A percentile compares a stretch with the other conserved stretches of the same genome.
phyloP scores from a whole-genome alignment of 352 stramenopile species.

The Globisporangium cederbergense region DNA sequence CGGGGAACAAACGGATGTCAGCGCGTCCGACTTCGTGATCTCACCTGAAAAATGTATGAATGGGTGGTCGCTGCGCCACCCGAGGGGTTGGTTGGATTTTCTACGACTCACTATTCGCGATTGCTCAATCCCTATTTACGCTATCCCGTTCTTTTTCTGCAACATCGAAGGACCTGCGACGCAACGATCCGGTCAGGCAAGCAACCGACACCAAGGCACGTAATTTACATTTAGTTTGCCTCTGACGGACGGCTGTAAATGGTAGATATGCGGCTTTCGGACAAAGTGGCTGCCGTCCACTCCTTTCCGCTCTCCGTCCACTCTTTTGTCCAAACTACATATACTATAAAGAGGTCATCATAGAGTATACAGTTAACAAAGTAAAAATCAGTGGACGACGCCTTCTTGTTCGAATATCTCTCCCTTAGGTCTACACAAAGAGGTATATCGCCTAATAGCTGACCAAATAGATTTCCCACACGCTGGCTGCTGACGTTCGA shows the following conservation, averaged over 20 bases:
- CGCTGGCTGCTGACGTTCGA: not conserved
- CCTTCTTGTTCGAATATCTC: not conserved
- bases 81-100: not conserved
- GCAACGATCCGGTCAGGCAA: not conserved
- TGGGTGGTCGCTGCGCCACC: not conserved
- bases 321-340: too few species aligned
- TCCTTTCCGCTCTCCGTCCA: too few species aligned
- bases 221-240: not conserved
- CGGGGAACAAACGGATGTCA: not conserved
- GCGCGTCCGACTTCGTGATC: constrained; percentile 1
- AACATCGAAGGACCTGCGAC: not conserved
- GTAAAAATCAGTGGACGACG: too few species aligned
- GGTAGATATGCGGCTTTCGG: not conserved
- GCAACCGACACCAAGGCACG: not conserved
- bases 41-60: not conserved
- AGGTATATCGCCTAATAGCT: not conserved
- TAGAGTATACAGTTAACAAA: too few species aligned
- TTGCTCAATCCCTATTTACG: not conserved
- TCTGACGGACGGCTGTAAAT: not conserved
- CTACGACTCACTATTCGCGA: not conserved
- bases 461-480: not conserved
- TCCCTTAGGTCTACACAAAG: not conserved
- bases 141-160: not conserved
- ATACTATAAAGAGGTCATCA: too few species aligned
- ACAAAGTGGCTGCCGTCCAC: too few species aligned